Evolutionary conservation across 768 basidiomycete species (phyloP), one percentile per base, ranked within the genome.

Genomic region (Dendrothele bispora): DNA sequence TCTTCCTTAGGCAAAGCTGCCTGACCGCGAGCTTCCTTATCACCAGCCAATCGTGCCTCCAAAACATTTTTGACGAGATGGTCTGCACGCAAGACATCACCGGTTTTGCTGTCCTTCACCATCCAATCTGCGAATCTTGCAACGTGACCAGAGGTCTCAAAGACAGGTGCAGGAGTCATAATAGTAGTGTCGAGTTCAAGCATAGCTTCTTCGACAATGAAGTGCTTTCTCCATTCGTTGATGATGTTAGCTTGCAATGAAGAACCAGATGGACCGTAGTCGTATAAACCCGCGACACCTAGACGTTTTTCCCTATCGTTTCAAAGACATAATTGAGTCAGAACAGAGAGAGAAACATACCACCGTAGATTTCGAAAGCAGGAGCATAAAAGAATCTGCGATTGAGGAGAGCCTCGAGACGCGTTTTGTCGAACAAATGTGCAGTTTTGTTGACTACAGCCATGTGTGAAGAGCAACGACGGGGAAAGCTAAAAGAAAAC

Each of bases 121-220:
- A 98, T 98, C 95, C 95, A 99, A 63, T 99, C 97, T 5, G 95
- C 91, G 62, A 98, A 99, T 55, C 95, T 83, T 35, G 94, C 95
- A 51, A 98, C 95, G 70, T 98, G 97, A 24, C 97, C 95, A 27
- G 94, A 98, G 1, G 95, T 85, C 67, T 97, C 95, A 62, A 98
- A 95, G 8, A 98, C 95, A 11, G 93, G 74, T 3, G 90, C 81
- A 14, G 95, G 88, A 0, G 95, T 98, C 86, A 98, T 97, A 70
- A 97, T 86, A 30, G 97, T 98, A 21, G 95, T 98, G 61, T 98
- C 95, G 55, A 98, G 83, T 68, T 98, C 95, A 57, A 95, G 84
- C 97, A 98, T 99, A 70, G 90, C 82, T 60, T 99, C 95, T 60
- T 98, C 91, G 61, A 98, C 78, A 74, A 99, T 98, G 62, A 98